Base-by-base conservation (phyloP, 768 basidiomycete genomes). In the Collybia mongolica region DNA sequence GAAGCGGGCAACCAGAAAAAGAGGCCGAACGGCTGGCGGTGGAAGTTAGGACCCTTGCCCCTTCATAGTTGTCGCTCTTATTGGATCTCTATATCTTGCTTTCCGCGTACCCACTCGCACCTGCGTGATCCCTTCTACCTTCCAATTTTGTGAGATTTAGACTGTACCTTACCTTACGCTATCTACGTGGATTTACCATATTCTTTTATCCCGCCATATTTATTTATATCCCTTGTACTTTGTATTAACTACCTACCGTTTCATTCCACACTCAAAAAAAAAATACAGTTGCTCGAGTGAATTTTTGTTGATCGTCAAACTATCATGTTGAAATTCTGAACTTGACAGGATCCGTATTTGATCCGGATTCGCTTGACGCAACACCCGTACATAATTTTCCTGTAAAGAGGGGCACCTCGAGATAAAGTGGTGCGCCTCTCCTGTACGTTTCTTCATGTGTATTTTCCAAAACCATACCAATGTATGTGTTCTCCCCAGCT, bases 1-100 rank as follows among this genome's bases (percentile, higher is more conserved):
- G 55, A 88, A 83, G 70, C 73, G 80, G 40, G 41, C 57, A 35
- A 60, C 74, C 29, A 79, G 86, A 51, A 84, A 83, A 57, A 72
- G 74, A 59, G 32, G 32, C 11, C 77, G 82, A 65, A 79, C 75
- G 17, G 71, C 66, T 55, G 77, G 69, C n/a, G 72, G 74, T 24
- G 38, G 41, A 56, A 77, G 72, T 65, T 61, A 22, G 48, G 22
- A 20, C 28, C 44, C 55, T 50, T 47, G 53, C 45, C 46, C 57
- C 42, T 59, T 64, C 46, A 56, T 62, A 55, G 50, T 49, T 55
- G 52, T 54, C 28, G 56, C 51, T 65, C 53, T 56, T 52, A 54
- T 63, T 54, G 56, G 54, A 58, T 58, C 49, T 57, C 57, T 56
- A 58, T 41, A 49, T 54, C 45, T 51, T 56, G 54, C 58, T 52